Conservation (phyloP, 176 grass and related monocot genomes). For the Coix lacrymajobi region DNA sequence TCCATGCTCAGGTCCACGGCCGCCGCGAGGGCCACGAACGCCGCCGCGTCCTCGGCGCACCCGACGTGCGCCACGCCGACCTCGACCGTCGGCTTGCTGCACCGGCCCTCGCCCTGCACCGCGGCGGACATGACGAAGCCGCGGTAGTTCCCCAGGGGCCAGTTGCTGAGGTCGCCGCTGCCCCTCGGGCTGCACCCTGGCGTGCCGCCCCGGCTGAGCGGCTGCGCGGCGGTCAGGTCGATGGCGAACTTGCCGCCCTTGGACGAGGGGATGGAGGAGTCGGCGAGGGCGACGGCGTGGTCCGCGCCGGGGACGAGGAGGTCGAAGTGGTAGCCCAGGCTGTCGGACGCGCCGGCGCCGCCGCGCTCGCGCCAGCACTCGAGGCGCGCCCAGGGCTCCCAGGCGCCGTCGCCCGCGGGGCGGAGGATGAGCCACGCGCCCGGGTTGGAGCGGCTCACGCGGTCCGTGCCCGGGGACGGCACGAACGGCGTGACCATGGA, state of each 20-base stretch:
- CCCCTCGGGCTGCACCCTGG: slow-evolving; percentile 84
- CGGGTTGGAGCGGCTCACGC: slow-evolving; percentile 85
- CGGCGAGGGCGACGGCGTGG: slow-evolving; percentile 52
- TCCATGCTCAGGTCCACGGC: slow-evolving; percentile 96
- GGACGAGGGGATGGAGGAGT: slow-evolving; percentile 45
- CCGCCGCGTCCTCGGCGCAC: slow-evolving; percentile 89
- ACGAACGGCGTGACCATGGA: slow-evolving; percentile 98
- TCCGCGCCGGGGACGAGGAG: slow-evolving; percentile 58
- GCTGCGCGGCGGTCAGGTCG: slow-evolving; percentile 71
- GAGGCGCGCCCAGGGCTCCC: slow-evolving; percentile 90
- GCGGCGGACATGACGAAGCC: slow-evolving; percentile 90
- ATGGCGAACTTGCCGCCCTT: slow-evolving; percentile 92
- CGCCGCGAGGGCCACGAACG: slow-evolving; percentile 81
- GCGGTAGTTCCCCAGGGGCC: slow-evolving; percentile 63
- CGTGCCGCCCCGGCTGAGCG: slow-evolving; percentile 45
- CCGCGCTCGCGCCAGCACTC: slow-evolving; percentile 94
- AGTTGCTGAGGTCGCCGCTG: slow-evolving; percentile 72
- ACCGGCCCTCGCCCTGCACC: slow-evolving; percentile 54
- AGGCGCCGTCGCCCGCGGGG: slow-evolving; percentile 64
- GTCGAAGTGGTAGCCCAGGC: slow-evolving; percentile 84
- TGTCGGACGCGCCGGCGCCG: slow-evolving; percentile 50
- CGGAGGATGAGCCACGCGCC: slow-evolving; percentile 96
- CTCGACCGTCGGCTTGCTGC: slow-evolving; percentile 68
- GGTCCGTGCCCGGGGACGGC: slow-evolving; percentile 71
- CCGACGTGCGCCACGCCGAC: slow-evolving; percentile 65